Evolutionary conservation across 176 grass and related monocot species (phyloP), one percentile per base, ranked within the genome.

Genomic region (Zizania latifolia): DNA sequence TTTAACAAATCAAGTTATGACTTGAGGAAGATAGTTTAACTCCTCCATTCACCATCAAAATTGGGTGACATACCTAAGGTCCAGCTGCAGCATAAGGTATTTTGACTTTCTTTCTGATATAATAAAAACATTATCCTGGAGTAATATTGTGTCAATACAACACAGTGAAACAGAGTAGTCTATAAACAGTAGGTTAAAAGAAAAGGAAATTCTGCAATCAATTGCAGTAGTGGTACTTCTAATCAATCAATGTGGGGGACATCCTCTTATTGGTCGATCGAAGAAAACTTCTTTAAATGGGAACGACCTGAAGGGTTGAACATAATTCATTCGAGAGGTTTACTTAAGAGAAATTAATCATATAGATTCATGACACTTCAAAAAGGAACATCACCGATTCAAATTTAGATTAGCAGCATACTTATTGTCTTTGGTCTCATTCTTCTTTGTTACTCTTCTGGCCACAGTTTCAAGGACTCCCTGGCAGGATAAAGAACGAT

Each of bases 31-130:
- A 83, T 33, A 28, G 3, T 79, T 88, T n/a, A 78, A 59, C n/a
- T n/a, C n/a, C 11, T 28, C 46, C 32, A 70, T 74, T 19, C 58
- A 54, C 45, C 29, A 16, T 32, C 11, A 64, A 17, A 48, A 58
- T 37, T 55, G 37, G 27, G n/a, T n/a, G n/a, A 36, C 70, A 58
- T 85, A 96, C 96, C 86, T 92, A 65, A 92, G 84, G 64, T 99
- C 96, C 65, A 99, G 85, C 80, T 99, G 96, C 68, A 99, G 82
- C 60, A 99, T 85, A 78, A 92, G 96, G 86, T 99, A 99, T 70
- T 95, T 99, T 80, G 96, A 99, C 81, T 99, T 99, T 4, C 86
- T 92, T 77, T 99, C 95, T 61, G 96, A 99, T 86, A 99, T 99
- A 60, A 99, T 99, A 76, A 99, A 99, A 82, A 99, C 92, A 85